Base-by-base conservation (phyloP, 257 asterid species). In the Solanum appendiculatum region DNA sequence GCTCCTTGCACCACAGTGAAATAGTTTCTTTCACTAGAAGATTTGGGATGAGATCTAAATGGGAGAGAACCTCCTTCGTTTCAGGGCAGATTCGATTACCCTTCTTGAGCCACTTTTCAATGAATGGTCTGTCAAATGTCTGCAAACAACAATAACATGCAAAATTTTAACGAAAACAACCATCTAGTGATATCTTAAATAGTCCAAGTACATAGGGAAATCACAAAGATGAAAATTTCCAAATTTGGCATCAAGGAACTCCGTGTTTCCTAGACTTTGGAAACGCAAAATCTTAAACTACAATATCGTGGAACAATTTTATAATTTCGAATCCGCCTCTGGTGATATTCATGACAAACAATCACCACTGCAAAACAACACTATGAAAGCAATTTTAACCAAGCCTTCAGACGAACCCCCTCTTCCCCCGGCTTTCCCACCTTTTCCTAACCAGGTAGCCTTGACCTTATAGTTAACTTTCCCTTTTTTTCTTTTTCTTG, bases 1-100 rank as follows among this genome's bases (percentile, higher is more conserved):
- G 86, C 34, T 86, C 46, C 58, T 42, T 81, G 87, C 89, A 88
- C 95, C 97, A 93, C 18, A 84, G 86, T 36, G 42, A 70, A 58
- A 92, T 92, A 90, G 93, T 87, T 80, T 88, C 86, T 87, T 87
- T 91, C 83, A 90, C 85, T 14, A 92, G 87, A 60, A 82, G 88
- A 84, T 94, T 94, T 3, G 97, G 95, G 58, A 87, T 89, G 21
- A 93, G 90, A 82, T 42, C n/a, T 46, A 85, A 86, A 84, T 92
- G 92, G 39, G 94, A 56, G 74, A 94, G 88, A 20, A 27, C 75
- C 77, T 91, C 86, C 82, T 87, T 80, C 5, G 91, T 88, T 73
- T n/a, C 88, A 48, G 98, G 95, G 70, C 98, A 91, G 27, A 51
- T 88, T 60, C 5, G 88, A 80, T 92, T 33, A 20, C 95, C 94